Conservation (phyloP, 768 basidiomycete genomes). For the Trametes maxima region DNA sequence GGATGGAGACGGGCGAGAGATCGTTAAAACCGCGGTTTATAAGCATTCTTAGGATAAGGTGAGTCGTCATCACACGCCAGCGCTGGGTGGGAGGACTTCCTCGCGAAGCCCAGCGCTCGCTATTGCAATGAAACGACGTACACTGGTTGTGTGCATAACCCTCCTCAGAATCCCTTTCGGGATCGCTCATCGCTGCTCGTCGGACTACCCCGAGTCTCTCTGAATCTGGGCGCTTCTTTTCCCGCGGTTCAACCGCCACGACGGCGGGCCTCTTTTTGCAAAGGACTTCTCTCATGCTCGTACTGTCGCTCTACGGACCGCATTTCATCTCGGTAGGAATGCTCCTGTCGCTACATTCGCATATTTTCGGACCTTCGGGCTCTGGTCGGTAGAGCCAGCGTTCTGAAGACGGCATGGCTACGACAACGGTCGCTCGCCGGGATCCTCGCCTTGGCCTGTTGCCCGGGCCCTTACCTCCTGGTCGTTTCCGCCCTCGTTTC, state of each 20-base stretch:
- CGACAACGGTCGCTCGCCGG: too few species aligned
- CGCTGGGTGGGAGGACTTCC: conserved; percentile 33
- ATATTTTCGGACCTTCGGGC: too few species aligned
- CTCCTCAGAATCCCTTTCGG: too few species aligned
- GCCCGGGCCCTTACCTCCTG: background rate
- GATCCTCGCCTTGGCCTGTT: too few species aligned
- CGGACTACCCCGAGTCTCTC: background rate
- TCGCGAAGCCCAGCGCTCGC: conserved; percentile 30
- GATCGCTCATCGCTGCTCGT: too few species aligned
- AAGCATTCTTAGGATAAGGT: background rate
- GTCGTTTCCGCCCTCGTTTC: background rate
- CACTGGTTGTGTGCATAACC: background rate
- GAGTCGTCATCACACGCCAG: background rate
- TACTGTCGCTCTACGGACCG: background rate
- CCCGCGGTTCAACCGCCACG: background rate
- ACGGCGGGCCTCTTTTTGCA: background rate
- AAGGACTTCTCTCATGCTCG: background rate
- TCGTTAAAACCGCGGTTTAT: too few species aligned
- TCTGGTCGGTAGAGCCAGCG: too few species aligned
- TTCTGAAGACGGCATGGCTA: too few species aligned
- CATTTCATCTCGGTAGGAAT: background rate
- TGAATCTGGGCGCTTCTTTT: background rate
- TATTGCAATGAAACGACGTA: background rate
- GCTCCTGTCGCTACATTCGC: too few species aligned
- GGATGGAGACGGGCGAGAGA: background rate